Evolutionary conservation across 495 filamentous ascomycete species (phyloP).

Genomic region (Aspergillus leporis): DNA sequence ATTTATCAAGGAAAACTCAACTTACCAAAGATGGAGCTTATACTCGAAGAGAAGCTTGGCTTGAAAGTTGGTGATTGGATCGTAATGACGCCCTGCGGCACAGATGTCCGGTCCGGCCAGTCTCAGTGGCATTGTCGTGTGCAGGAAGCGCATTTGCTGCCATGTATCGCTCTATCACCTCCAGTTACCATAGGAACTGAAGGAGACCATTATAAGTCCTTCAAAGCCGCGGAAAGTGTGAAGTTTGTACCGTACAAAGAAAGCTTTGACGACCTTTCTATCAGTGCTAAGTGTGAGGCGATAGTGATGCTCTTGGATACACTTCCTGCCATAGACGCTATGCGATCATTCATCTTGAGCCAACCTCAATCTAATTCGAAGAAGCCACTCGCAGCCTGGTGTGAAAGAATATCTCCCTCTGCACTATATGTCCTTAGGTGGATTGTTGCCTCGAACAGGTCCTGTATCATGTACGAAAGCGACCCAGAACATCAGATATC

Average conservation of each 20-base stretch:
- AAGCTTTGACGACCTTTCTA: slow-evolving; percentile 55
- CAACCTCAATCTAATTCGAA: slow-evolving; percentile 27
- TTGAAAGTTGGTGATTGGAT: slow-evolving; percentile 63
- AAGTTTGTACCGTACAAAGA: slow-evolving; percentile 49
- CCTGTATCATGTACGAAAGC: slow-evolving; percentile 71
- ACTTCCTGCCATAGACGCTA: slow-evolving; percentile 64
- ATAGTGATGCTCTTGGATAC: slow-evolving; percentile 64
- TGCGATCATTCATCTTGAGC: slow-evolving; percentile 59
- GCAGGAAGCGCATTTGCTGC: slow-evolving; percentile 7
- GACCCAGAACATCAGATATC: slow-evolving; percentile 53
- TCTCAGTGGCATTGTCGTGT: slow-evolving; percentile 29
- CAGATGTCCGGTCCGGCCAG: not conserved
- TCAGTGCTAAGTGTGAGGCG: slow-evolving; percentile 47
- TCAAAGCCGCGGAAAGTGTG: slow-evolving; percentile 12
- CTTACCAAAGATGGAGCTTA: slow-evolving; percentile 40
- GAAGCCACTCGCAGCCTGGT: slow-evolving; percentile 58
- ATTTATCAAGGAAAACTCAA: slow-evolving; percentile 25
- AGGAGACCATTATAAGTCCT: not conserved
- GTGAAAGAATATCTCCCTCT: slow-evolving; percentile 61
- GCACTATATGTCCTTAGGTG: slow-evolving; percentile 73
- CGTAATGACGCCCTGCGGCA: slow-evolving; percentile 34
- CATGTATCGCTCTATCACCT: slow-evolving; percentile 18
- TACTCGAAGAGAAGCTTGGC: slow-evolving; percentile 26
- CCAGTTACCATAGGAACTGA: slow-evolving; percentile 11
- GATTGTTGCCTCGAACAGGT: slow-evolving; percentile 90